A percentile compares a stretch with the other conserved stretches of the same genome.
Evolutionary conservation across 1,139 yeast genomes (phyloP).

Genomic region (Saccharomyces hybrid): DNA sequence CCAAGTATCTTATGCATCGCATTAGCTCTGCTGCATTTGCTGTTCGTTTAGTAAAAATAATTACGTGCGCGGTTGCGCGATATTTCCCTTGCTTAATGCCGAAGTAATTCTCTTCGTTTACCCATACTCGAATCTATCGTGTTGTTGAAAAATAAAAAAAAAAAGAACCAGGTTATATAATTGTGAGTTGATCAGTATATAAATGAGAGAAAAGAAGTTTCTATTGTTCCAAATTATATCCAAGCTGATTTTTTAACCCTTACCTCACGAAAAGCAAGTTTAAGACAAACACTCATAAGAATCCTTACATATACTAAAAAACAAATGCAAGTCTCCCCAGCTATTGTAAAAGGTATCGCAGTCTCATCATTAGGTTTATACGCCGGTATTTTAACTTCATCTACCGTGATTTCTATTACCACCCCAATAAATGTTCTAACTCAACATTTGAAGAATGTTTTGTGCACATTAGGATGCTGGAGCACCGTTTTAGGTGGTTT

Average conservation of each 20-base stretch:
- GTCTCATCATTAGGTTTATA: slow-evolving; percentile 88
- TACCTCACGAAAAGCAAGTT: not conserved
- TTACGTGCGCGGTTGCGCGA: not conserved
- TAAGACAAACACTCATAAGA: not conserved
- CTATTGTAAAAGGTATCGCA: slow-evolving; percentile 45
- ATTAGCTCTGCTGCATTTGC: not conserved
- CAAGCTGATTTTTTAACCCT: not conserved
- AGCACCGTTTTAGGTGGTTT: slow-evolving; percentile 24
- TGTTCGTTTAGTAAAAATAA: not conserved
- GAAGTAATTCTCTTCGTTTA: not conserved
- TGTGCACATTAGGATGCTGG: slow-evolving; percentile 21
- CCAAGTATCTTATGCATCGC: not conserved
- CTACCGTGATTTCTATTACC: slow-evolving; percentile 43
- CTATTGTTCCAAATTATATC: not conserved
- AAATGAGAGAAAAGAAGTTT: not conserved
- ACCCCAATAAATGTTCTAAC: slow-evolving; percentile 24
- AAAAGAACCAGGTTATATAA: not conserved
- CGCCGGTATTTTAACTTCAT: slow-evolving; percentile 87
- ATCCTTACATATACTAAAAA: not conserved
- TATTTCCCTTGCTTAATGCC: not conserved
- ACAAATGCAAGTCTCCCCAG: not conserved
- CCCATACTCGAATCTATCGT: not conserved
- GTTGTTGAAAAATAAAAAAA: not conserved
- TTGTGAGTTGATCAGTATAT: not conserved
- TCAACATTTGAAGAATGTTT: slow-evolving; percentile 19